Evolutionary conservation across 2,329 filamentous ascomycete species (phyloP), one percentile per base, ranked within the genome.

Genomic region (Penicillium decumbens): DNA sequence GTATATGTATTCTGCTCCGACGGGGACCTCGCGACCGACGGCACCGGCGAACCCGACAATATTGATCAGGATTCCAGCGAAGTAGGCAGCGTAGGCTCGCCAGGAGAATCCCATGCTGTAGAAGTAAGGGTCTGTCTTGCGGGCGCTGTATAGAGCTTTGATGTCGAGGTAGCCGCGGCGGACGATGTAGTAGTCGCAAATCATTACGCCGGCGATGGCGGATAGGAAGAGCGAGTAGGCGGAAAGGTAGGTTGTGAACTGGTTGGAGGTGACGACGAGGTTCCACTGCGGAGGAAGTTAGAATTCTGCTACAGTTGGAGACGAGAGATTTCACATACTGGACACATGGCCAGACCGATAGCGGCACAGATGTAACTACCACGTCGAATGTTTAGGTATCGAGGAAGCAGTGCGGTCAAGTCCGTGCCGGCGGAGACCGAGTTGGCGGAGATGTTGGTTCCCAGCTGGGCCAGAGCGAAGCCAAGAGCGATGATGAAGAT

Each of bases 181-280:
- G 4, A 95, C 88, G 48, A 87, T 54, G 70, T 95, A 96, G 75
- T 96, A 96, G 70, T 96, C 91, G 59, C 79, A 81, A 52, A 90
- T 77, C 74, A 95, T 93, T 56, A 95, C 89, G n/a, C 91, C 91
- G 0, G 89, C 90, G 55, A 96, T 95, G 38, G 87, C 89, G 51
- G 87, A 91, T n/a, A 96, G 79, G 72, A 96, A 96, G 49, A 96
- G 89, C 3, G 87, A 90, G 75, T 95, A 95, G 1, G 91, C 87
- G 0, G 88, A 93, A 0, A 96, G 82, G 65, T 95, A 95, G 3
- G 88, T 95, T 0, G 88, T 93, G 74, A 95, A 95, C 70, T 85
- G 84, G 75, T 92, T 95, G 39, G 82, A 81, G 39, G 76, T 76
- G 1, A 80, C 83, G 7, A 95, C 80, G 0, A 95, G 79, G 52